A percentile compares a stretch with the other conserved stretches of the same genome.
Conservation (phyloP, 352 stramenopile genomes). For the Stramenopiles sp. region DNA sequence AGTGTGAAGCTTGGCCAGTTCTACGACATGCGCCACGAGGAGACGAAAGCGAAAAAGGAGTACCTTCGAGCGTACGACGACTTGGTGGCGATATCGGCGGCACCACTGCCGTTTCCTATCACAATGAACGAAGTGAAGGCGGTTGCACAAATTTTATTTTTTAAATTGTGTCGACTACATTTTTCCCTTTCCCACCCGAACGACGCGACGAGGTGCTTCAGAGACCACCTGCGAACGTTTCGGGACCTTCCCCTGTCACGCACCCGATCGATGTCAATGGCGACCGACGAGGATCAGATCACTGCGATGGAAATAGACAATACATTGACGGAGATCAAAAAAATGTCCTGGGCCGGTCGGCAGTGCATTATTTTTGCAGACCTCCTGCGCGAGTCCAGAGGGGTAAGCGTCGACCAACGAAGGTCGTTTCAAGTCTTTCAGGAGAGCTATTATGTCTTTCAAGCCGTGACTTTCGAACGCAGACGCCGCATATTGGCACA, state of each 20-base stretch:
- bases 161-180: background rate
- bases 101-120: background rate
- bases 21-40: background rate
- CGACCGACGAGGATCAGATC: background rate
- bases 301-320: too few species aligned
- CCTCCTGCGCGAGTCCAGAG: background rate
- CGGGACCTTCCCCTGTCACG: background rate
- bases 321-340: background rate
- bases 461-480: background rate
- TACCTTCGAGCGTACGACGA: background rate
- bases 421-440: background rate
- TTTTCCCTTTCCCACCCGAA: background rate
- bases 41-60: background rate
- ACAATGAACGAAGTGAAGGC: background rate
- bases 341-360: background rate
- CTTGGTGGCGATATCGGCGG: background rate
- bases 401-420: background rate
- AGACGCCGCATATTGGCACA: background rate
- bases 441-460: background rate
- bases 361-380: background rate
- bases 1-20: background rate
- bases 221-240: background rate
- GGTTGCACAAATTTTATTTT: background rate
- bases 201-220: background rate
- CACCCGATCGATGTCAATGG: background rate